phyloP scores from a whole-genome alignment of 2,329 filamentous ascomycete species.

The Trichoderma sp. region DNA sequence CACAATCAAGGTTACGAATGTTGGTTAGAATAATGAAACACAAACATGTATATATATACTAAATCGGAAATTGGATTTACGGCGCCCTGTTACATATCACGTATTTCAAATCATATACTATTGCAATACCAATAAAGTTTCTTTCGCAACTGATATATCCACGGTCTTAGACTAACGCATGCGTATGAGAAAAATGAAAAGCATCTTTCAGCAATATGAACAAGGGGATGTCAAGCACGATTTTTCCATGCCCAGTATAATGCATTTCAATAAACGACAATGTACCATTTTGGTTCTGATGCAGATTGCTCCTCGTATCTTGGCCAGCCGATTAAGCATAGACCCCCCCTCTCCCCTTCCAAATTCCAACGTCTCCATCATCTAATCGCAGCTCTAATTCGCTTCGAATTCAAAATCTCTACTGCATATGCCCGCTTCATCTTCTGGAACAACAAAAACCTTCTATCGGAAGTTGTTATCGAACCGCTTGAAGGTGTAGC shows the following conservation, averaged over 20 bases:
- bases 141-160: constrained; percentile 6
- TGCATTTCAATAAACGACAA: constrained; percentile 17
- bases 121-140: neutral
- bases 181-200: neutral
- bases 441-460: neutral
- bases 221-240: constrained; percentile 2
- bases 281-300: constrained; percentile 9
- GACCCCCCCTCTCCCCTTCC: neutral
- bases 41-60: neutral
- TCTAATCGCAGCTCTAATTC: constrained; percentile 7
- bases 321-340: constrained; percentile 20
- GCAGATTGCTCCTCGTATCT: constrained; percentile 17
- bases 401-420: constrained; percentile 20
- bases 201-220: constrained; percentile 8
- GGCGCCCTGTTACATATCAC: neutral
- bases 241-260: constrained; percentile 10
- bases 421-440: constrained; percentile 17
- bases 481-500: constrained; percentile 86
- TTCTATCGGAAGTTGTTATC: constrained; percentile 63
- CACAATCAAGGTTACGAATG: neutral
- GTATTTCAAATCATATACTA: neutral
- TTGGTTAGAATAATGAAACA: neutral
- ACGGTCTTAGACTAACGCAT: neutral
- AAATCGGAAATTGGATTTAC: neutral
- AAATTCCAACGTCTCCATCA: neutral